phyloP scores from a whole-genome alignment of 306 rosid species.

The Lathyrus tuberosus region DNA sequence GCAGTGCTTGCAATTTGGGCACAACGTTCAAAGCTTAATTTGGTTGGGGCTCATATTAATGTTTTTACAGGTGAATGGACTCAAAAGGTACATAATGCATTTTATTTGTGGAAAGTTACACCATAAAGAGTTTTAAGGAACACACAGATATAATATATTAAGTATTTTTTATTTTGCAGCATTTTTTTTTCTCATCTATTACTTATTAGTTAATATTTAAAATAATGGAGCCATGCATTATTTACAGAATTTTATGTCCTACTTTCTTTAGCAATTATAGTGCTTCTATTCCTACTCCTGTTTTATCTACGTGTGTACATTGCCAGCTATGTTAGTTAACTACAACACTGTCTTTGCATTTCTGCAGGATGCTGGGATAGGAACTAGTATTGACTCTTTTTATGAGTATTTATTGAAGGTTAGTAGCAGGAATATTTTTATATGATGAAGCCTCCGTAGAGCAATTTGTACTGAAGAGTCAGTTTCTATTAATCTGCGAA shows the following conservation, averaged over 20 bases:
- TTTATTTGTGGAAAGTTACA: constrained; percentile 35
- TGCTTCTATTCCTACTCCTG: constrained; percentile 23
- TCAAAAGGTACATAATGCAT: constrained; percentile 76
- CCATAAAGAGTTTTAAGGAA: background rate
- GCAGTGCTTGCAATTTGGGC: constrained; percentile 97
- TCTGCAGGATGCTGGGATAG: constrained; percentile 97
- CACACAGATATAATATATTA: background rate
- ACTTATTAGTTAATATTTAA: background rate
- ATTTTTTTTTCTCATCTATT: constrained; percentile 2
- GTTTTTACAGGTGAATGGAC: constrained; percentile 99
- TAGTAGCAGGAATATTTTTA: constrained; percentile 42
- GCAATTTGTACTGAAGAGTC: constrained; percentile 21
- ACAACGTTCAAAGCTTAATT: constrained; percentile 90
- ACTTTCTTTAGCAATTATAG: constrained; percentile 32
- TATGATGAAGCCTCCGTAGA: constrained; percentile 32
- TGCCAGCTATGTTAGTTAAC: background rate
- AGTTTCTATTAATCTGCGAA: constrained; percentile 8
- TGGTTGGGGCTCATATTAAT: constrained; percentile 98
- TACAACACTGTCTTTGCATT: constrained; percentile 40
- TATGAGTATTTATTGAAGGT: constrained; percentile 96
- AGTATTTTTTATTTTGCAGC: constrained; percentile 12
- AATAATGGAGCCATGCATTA: background rate
- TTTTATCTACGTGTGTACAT: constrained; percentile 22
- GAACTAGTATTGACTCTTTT: constrained; percentile 98
- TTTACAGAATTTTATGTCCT: constrained; percentile 19